Percentiles rank a stretch among this genome's conserved stretches.
Conservation (phyloP, 768 basidiomycete genomes). For the Podaxis rugospora region DNA sequence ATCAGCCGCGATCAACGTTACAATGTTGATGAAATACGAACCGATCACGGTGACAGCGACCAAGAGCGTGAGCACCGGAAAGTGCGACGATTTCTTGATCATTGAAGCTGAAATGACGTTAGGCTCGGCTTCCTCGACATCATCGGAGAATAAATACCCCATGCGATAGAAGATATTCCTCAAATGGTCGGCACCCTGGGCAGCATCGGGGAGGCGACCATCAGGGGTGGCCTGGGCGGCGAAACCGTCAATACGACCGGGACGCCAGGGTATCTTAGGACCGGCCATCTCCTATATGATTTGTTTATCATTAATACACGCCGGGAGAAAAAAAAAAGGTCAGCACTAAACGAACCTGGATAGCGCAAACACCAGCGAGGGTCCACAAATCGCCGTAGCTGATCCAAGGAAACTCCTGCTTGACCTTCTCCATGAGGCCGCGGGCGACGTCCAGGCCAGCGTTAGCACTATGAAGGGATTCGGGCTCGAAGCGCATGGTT, state of each 20-base stretch:
- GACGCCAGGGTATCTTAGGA: conserved; percentile 89
- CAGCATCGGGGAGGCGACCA: conserved; percentile 85
- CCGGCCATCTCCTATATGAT: conserved; percentile 76
- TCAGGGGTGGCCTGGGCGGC: conserved; percentile 74
- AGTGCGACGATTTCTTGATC: conserved; percentile 98
- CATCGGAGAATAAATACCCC: conserved; percentile 42
- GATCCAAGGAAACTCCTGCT: conserved; percentile 89
- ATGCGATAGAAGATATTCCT: conserved; percentile 89
- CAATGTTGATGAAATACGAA: conserved; percentile 21
- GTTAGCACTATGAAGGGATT: conserved; percentile 81
- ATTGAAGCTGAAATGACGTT: conserved; percentile 52
- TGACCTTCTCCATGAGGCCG: conserved; percentile 77
- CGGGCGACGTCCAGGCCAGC: conserved; percentile 81
- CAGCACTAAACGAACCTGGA: conserved; percentile 45
- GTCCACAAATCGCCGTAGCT: conserved; percentile 98
- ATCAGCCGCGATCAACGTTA: not conserved
- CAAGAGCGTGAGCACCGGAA: conserved; percentile 91
- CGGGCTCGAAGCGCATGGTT: conserved; percentile 96
- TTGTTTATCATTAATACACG: not conserved
- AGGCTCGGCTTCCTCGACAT: not conserved
- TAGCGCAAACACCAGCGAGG: conserved; percentile 85
- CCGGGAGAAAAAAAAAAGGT: not conserved
- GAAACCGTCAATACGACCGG: conserved; percentile 88
- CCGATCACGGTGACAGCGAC: conserved; percentile 88
- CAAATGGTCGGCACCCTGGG: conserved; percentile 81